Conservation (phyloP, 2,329 filamentous ascomycete genomes). For the Paecilomyces sp. region DNA sequence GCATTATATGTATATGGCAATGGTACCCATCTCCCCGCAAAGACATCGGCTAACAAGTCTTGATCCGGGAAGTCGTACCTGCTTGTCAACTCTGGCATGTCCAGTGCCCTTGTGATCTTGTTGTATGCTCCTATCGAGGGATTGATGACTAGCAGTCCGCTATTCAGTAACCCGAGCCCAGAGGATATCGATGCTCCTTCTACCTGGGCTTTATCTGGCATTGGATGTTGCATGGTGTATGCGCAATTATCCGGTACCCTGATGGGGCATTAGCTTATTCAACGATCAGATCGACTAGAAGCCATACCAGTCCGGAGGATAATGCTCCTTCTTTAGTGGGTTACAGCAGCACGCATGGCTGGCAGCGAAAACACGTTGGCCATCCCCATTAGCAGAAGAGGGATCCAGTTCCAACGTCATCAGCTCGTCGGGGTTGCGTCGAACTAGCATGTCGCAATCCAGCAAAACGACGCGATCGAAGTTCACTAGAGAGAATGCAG, state of each 20-base stretch:
- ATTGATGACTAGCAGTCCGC: not conserved
- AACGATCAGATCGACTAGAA: not conserved
- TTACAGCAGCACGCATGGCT: conserved; percentile 81
- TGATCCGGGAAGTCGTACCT: not conserved
- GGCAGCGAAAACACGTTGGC: conserved; percentile 64
- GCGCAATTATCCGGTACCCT: not conserved
- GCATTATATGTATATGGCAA: not conserved
- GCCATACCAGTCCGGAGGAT: conserved; percentile 59
- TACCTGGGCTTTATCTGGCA: not conserved
- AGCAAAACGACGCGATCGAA: not conserved
- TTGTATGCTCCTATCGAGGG: not conserved
- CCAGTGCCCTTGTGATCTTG: not conserved
- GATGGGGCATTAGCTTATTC: not conserved
- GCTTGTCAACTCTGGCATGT: not conserved
- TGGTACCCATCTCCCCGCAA: not conserved
- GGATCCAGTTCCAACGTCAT: not conserved
- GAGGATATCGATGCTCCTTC: not conserved
- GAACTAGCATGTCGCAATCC: not conserved
- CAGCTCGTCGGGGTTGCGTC: not conserved
- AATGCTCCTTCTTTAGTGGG: conserved; percentile 65
- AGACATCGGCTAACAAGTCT: not conserved
- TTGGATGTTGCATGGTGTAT: not conserved
- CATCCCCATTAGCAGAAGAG: conserved; percentile 10
- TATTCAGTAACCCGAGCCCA: not conserved
- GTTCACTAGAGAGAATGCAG: not conserved